These are phyloP conservation scores for Trametes meyenii DNA, from an alignment of 768 basidiomycete species.

Conservation along the genomic window DNA sequence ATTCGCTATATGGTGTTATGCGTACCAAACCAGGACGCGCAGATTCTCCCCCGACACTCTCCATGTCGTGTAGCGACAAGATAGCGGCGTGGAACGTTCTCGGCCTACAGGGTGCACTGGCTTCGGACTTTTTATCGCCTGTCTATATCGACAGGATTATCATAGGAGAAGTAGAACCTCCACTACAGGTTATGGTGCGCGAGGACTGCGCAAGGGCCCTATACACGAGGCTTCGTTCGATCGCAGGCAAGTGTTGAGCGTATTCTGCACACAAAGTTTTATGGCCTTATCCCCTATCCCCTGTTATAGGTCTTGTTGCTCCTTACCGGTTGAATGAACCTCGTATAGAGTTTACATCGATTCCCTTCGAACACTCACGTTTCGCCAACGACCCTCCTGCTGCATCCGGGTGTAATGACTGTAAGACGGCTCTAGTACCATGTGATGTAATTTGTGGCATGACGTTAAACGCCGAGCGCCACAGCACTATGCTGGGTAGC, in stretches of 20 bases:
- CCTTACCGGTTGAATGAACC: slow-evolving; percentile 57
- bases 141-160: slow-evolving; percentile 68
- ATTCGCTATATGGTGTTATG: slow-evolving; percentile 70
- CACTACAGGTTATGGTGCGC: slow-evolving; percentile 43
- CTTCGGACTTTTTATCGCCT: slow-evolving; percentile 54
- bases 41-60: slow-evolving; percentile 80
- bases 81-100: slow-evolving; percentile 84
- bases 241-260: slow-evolving; percentile 42
- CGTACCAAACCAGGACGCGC: slow-evolving; percentile 95
- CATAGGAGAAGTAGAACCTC: slow-evolving; percentile 67
- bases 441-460: slow-evolving; percentile 3
- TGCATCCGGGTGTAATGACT: slow-evolving; percentile 67
- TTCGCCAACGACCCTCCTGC: slow-evolving; percentile 34
- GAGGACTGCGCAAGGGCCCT: slow-evolving; percentile 75
- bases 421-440: slow-evolving; percentile 40
- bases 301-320: slow-evolving; percentile 44
- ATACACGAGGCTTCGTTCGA: slow-evolving; percentile 51
- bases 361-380: slow-evolving; percentile 63
- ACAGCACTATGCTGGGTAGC: slow-evolving; percentile 75
- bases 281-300: background rate
- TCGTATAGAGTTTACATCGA: slow-evolving; percentile 56
- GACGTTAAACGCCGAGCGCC: background rate
- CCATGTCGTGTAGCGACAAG: slow-evolving; percentile 96
- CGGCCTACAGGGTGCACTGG: slow-evolving; percentile 85
- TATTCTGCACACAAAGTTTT: no score